Conservation (phyloP, 306 rosid genomes). For the Adenanthera pavonina region DNA sequence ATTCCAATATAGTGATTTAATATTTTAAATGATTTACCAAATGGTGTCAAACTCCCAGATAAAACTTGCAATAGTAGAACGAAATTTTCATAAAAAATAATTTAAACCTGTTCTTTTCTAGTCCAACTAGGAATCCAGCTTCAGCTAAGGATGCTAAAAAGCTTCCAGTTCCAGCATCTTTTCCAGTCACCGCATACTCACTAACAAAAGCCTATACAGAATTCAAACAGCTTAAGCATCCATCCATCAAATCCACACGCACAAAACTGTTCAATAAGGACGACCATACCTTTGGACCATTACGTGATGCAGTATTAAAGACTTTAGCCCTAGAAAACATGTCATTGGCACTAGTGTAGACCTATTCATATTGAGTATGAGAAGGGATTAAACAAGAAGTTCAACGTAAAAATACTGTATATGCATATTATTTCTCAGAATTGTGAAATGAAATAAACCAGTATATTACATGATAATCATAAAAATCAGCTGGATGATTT, state of each 20-base stretch:
- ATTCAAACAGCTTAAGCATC: constrained; percentile 28
- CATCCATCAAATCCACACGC: neutral
- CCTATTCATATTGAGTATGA: constrained; percentile 44
- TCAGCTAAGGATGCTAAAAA: constrained; percentile 83
- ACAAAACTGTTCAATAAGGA: neutral
- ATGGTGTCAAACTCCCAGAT: neutral
- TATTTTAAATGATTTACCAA: neutral
- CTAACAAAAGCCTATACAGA: constrained; percentile 84
- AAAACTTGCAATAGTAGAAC: neutral
- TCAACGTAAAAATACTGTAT: neutral
- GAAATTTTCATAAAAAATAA: constrained; percentile 17
- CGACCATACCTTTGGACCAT: constrained; percentile 52
- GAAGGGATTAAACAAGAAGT: constrained; percentile 23
- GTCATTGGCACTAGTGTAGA: constrained; percentile 73
- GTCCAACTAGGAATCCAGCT: constrained; percentile 88
- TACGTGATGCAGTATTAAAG: constrained; percentile 63
- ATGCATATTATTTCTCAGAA: neutral
- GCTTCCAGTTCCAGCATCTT: constrained; percentile 86
- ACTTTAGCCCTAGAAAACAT: constrained; percentile 64
- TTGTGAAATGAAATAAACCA: constrained; percentile 14
- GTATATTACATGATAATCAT: constrained; percentile 85
- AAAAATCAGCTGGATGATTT: constrained; percentile 91
- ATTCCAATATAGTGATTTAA: neutral
- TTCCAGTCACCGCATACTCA: constrained; percentile 85
- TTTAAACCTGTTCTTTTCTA: constrained; percentile 73